These are phyloP conservation scores for Veloboletus limbatus DNA, from an alignment of 1,284 basidiomycete genomes.

Conservation along the genomic window DNA sequence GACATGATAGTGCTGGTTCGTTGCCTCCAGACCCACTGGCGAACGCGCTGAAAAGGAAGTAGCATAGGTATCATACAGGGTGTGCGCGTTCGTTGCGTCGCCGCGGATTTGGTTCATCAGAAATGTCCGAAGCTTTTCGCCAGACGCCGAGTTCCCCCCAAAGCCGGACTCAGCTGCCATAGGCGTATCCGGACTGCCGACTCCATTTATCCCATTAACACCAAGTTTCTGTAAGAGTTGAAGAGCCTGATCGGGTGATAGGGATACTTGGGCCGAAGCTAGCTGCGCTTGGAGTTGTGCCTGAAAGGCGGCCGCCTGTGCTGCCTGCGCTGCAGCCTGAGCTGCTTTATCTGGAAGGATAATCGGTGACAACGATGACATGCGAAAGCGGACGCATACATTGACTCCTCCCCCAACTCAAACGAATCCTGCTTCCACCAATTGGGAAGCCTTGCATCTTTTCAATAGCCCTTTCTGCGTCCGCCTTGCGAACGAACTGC, in stretches of 20 bases:
- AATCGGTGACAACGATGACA: constrained; percentile 5
- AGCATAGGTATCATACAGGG: constrained; percentile 22
- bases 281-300: constrained; percentile 43
- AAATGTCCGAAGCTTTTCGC: constrained; percentile 33
- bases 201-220: constrained; percentile 41
- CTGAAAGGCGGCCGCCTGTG: constrained; percentile 68
- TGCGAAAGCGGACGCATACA: constrained; percentile 47
- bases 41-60: constrained; percentile 16
- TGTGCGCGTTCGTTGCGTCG: constrained; percentile 18
- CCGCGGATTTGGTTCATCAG: constrained; percentile 24
- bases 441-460: constrained; percentile 96
- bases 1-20: constrained; percentile 17
- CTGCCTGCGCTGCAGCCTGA: constrained; percentile 80
- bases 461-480: constrained; percentile 90
- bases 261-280: constrained; percentile 27
- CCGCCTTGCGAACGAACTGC: constrained; percentile 87
- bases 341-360: constrained; percentile 70
- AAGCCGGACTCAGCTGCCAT: constrained; percentile 12
- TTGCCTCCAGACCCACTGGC: constrained; percentile 13
- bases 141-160: constrained; percentile 19
- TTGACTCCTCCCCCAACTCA: constrained; percentile 93
- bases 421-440: constrained; percentile 83
- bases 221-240: constrained; percentile 64
- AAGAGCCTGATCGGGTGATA: constrained; percentile 67
- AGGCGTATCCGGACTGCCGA: constrained; percentile 19